Evolutionary conservation across 2,329 filamentous ascomycete genomes (phyloP).

Genomic region (Penicillium sp.): DNA sequence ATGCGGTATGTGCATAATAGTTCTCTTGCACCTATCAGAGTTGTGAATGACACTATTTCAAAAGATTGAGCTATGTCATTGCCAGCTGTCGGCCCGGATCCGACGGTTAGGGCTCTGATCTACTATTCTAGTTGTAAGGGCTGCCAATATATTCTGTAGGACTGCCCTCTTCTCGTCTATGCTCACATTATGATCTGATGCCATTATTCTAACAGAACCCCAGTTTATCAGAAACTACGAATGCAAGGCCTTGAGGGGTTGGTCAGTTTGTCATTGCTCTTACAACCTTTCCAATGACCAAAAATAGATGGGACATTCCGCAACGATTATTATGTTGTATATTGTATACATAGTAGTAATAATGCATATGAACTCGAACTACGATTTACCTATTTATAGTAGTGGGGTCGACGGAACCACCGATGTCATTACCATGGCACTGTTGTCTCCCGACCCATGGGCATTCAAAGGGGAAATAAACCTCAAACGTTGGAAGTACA

Average conservation of each 20-base stretch:
- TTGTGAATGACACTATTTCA: neutral
- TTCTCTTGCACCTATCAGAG: constrained; percentile 11
- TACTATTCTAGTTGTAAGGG: neutral
- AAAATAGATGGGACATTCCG: neutral
- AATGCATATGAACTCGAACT: neutral
- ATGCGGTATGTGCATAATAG: constrained; percentile 9
- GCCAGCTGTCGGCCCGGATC: neutral
- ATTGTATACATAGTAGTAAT: neutral
- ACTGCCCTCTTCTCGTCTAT: neutral
- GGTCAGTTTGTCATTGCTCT: neutral
- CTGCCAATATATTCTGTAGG: neutral
- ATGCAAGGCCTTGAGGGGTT: too few relatives aligned
- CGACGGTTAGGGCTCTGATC: neutral
- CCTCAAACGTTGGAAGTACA: neutral
- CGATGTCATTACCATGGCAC: constrained; percentile 13
- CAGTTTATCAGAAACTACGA: neutral
- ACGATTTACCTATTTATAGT: constrained; percentile 1
- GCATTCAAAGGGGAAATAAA: neutral
- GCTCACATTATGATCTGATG: neutral
- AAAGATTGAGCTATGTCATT: constrained; percentile 2
- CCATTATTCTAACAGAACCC: neutral
- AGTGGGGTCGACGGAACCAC: constrained; percentile 7
- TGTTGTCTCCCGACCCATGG: neutral
- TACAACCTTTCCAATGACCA: neutral
- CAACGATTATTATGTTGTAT: too few relatives aligned